These are phyloP conservation scores for Phyllosticta citribraziliensis DNA, from an alignment of 2,329 filamentous ascomycete genomes.

Conservation along the genomic window DNA sequence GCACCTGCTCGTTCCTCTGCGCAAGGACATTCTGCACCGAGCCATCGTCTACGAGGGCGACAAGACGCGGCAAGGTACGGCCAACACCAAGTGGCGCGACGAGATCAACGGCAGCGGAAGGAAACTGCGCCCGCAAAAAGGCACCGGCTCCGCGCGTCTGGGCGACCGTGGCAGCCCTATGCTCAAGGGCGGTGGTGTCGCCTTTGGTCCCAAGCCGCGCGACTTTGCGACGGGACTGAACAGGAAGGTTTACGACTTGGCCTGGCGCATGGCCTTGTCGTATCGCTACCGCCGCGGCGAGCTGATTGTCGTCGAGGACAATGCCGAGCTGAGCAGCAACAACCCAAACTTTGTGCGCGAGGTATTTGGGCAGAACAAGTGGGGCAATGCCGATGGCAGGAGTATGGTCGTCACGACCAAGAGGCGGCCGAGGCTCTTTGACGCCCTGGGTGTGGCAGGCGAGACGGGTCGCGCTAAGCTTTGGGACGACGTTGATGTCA, in stretches of 20 bases:
- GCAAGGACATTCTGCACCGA: slow-evolving; percentile 84
- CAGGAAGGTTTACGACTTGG: slow-evolving; percentile 86
- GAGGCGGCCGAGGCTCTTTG: slow-evolving; percentile 23
- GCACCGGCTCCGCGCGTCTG: slow-evolving; percentile 66
- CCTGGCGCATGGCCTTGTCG: slow-evolving; percentile 87
- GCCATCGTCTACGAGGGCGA: slow-evolving; percentile 92
- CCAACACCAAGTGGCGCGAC: slow-evolving; percentile 43
- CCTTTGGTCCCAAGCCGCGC: slow-evolving; percentile 81
- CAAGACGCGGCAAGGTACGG: slow-evolving; percentile 75
- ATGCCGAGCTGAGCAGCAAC: slow-evolving; percentile 59
- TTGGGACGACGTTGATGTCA: slow-evolving; percentile 81
- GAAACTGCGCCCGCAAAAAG: slow-evolving; percentile 84
- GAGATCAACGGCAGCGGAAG: slow-evolving; percentile 75
- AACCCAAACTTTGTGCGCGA: slow-evolving; percentile 53
- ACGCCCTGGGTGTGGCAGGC: slow-evolving; percentile 50
- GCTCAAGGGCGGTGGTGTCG: slow-evolving; percentile 74
- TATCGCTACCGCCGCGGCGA: slow-evolving; percentile 85
- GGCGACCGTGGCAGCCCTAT: slow-evolving; percentile 77
- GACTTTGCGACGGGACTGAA: slow-evolving; percentile 81
- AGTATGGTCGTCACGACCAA: slow-evolving; percentile 9
- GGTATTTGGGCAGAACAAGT: slow-evolving; percentile 60
- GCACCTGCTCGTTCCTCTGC: slow-evolving; percentile 78
- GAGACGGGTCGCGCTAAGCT: slow-evolving; percentile 52
- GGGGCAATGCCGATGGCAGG: slow-evolving; percentile 20
- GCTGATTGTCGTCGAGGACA: slow-evolving; percentile 73